Evolutionary conservation across 164 flowering plant genomes (phyloP), one percentile per base, ranked within the genome.

Genomic region (Sedum album): DNA sequence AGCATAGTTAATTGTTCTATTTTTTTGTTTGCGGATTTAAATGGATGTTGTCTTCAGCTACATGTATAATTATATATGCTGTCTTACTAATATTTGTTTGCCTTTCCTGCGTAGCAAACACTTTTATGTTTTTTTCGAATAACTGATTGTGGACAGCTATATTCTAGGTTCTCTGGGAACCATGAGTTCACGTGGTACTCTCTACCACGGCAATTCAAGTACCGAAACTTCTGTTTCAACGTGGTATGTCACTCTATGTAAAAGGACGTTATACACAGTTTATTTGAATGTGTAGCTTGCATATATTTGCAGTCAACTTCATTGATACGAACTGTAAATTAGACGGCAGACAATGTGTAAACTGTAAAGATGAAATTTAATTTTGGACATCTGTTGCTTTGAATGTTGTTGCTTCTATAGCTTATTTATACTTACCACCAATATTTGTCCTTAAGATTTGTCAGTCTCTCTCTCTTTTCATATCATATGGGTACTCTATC

Each of bases 91-190:
- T n/a, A n/a, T n/a, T n/a, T n/a, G n/a, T n/a, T n/a, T 46, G 51
- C 51, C 57, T 49, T 49, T n/a, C 25, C 57, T 21, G 10, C n/a
- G 4, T 1, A 49, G n/a, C 57, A 49, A 14, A 49, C 57, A n/a
- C n/a, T 20, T n/a, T 21, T n/a, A 49, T 20, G 23, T 49, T 21
- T n/a, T 49, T n/a, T 49, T 49, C 25, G 13, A 6, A 49, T 49
- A 49, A 20, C 57, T 49, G 57, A 49, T 5, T 49, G 61, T 25
- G 31, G 61, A 55, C 25, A 0, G 25, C 5, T 0, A 55, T 55
- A 26, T 25, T 80, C 67, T 83, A 94, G 97, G 97, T 39, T 84
- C 96, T 60, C 92, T 91, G 72, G 99, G 97, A 77, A 82, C 94
- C 48, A 64, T 91, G 83, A 85, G 91, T 73, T 86, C 94, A 60